Base-by-base conservation (phyloP, 2,329 filamentous ascomycete species). In the Polychaeton citri region DNA sequence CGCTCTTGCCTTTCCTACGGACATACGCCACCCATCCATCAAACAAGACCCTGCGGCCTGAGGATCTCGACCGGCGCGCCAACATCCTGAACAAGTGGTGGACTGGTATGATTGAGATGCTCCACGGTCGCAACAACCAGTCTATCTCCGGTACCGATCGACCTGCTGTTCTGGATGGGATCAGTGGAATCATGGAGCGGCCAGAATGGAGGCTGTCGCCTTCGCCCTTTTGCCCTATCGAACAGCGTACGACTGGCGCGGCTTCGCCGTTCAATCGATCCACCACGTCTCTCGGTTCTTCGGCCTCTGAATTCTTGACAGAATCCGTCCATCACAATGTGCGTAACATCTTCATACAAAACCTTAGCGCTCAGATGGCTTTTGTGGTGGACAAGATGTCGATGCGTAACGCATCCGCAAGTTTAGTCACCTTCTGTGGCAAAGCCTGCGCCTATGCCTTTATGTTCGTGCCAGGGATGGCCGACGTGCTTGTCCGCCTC, bases 361-460 rank as follows among this genome's bases (percentile, higher is more conserved):
- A 90, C 46, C 62, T 95, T 20, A 69, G 85, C 30, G 76, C 79
- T 26, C 87, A 94, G 51, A 81, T 94, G 75, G 69, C 74, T 2
- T 81, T 90, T 44, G 81, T 86, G n/a, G 79, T 93, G 5, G 83
- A 90, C 37, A 88, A 85, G 53, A 81, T 94, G 76, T 86, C 83
- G 12, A 65, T 83, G 49, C 74, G 83, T 33, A 80, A 85, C 50
- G 74, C 76, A 7, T 72, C 75, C 26, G 73, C 74, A 28, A 67
- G 66, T 44, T 44, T 66, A 17, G 82, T 94, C 39, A 80, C 81
- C 19, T 94, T 94, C 54, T 85, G 83, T 36, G 87, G 84, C 40
- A 92, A 90, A 59, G 83, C 85, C 3, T 88, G 82, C 51, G 86
- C 87, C 2, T 94, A 92, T 57, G 86, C 84, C 19, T 94, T 93